Conservation (phyloP, 2,329 filamentous ascomycete genomes). For the Penicillium paneum region DNA sequence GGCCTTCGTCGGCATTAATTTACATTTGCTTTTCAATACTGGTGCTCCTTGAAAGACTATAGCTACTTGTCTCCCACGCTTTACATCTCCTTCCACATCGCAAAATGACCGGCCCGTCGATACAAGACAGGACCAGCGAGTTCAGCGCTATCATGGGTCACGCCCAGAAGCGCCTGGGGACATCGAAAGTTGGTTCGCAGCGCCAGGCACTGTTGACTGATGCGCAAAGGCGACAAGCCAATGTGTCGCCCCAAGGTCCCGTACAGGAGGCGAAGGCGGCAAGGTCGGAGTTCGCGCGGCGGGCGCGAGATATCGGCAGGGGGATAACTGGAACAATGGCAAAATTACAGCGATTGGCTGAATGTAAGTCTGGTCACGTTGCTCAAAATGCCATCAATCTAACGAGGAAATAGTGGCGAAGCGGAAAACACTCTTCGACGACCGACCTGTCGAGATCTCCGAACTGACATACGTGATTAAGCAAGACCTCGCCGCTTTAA, state of each 20-base stretch:
- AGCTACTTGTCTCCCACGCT: not conserved
- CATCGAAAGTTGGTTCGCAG: constrained; percentile 73
- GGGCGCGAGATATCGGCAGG: constrained; percentile 85
- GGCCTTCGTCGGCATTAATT: not conserved
- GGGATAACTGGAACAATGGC: constrained; percentile 91
- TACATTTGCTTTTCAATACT: not conserved
- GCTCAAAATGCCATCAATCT: not conserved
- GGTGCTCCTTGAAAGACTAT: not conserved
- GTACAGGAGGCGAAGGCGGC: constrained; percentile 46
- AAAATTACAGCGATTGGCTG: constrained; percentile 88
- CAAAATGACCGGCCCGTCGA: constrained; percentile 61
- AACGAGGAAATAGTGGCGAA: constrained; percentile 65
- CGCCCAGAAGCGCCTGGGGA: constrained; percentile 74
- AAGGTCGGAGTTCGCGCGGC: constrained; percentile 87
- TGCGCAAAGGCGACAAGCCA: constrained; percentile 59
- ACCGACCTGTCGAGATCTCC: constrained; percentile 93
- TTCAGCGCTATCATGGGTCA: constrained; percentile 88
- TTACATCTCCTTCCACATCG: not conserved
- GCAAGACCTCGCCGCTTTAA: constrained; percentile 82
- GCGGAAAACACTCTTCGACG: constrained; percentile 94
- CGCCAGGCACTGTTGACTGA: constrained; percentile 75
- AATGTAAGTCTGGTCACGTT: constrained; percentile 53
- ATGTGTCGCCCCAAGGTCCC: constrained; percentile 57
- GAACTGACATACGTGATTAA: constrained; percentile 98
- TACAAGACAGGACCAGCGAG: constrained; percentile 94